Conservation (phyloP, 2,329 filamentous ascomycete species). For the Pyricularia sp. region DNA sequence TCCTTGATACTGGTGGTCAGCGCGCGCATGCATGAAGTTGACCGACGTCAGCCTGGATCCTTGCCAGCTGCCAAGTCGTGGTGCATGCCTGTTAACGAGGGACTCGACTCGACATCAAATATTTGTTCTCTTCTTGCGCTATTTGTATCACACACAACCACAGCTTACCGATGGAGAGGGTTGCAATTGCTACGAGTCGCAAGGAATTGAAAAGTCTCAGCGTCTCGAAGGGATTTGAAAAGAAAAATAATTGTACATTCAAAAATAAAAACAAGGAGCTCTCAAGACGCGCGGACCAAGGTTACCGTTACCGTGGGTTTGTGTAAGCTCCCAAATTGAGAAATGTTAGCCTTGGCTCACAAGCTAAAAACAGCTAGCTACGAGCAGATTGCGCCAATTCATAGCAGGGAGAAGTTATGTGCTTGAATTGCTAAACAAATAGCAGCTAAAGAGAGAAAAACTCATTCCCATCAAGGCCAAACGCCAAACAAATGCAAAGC, state of each 20-base stretch:
- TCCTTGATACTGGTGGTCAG: background rate
- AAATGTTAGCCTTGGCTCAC: background rate
- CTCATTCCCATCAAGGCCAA: slow-evolving; percentile 1
- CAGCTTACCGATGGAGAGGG: no score
- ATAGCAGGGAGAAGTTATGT: background rate
- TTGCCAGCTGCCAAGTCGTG: slow-evolving; percentile 1
- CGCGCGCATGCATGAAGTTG: background rate
- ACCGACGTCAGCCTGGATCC: background rate
- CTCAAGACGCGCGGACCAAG: background rate
- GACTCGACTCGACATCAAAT: background rate
- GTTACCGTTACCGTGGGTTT: background rate
- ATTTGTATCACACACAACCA: background rate
- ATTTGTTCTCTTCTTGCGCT: background rate
- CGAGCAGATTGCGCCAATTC: background rate
- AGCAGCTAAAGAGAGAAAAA: background rate
- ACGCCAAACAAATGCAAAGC: slow-evolving; percentile 3
- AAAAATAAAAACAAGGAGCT: background rate
- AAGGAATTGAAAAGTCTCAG: background rate
- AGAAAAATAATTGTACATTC: background rate
- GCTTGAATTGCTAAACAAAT: background rate
- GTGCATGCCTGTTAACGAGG: background rate
- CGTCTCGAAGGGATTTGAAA: background rate
- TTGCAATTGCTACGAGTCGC: background rate
- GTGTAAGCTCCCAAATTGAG: background rate
- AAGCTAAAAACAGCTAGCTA: background rate